A percentile compares a stretch with the other conserved stretches of the same genome.
phyloP scores from a whole-genome alignment of 176 grass and related monocot species.

The Poa annua region DNA sequence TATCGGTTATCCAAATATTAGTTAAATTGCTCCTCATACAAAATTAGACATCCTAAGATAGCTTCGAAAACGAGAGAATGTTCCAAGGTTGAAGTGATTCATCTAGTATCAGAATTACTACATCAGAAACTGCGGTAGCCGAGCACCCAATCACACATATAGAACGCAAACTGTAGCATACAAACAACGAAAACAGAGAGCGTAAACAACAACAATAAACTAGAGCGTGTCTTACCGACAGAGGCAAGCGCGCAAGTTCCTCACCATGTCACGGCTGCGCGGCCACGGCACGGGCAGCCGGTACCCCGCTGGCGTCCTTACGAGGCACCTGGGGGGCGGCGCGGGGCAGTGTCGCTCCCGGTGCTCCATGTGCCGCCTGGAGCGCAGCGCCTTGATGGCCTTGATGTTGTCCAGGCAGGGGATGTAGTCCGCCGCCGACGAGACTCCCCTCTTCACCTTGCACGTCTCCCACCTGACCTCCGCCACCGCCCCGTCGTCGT shows the following conservation, averaged over 20 bases:
- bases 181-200: conserved; percentile 12
- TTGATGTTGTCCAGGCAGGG: conserved; percentile 86
- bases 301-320: conserved; percentile 65
- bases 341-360: conserved; percentile 87
- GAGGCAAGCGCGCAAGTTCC: conserved; percentile 52
- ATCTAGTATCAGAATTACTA: neutral
- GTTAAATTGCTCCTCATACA: no score
- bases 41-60: no score
- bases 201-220: conserved; percentile 8
- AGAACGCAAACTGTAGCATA: no score
- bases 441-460: conserved; percentile 55
- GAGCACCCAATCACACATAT: neutral
- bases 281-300: conserved; percentile 75
- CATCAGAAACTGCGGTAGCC: neutral
- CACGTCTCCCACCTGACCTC: conserved; percentile 72
- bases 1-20: no score
- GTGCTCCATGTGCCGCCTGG: conserved; percentile 90
- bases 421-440: conserved; percentile 65
- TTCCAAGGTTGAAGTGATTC: neutral
- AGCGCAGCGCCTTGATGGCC: conserved; percentile 86
- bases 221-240: conserved; percentile 44
- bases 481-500: conserved; percentile 36
- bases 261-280: conserved; percentile 93
- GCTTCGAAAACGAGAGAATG: conserved; percentile 14
- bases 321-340: conserved; percentile 59